These are phyloP conservation scores for Colletotrichum navitas DNA, from an alignment of 2,329 filamentous ascomycete species.

Conservation along the genomic window DNA sequence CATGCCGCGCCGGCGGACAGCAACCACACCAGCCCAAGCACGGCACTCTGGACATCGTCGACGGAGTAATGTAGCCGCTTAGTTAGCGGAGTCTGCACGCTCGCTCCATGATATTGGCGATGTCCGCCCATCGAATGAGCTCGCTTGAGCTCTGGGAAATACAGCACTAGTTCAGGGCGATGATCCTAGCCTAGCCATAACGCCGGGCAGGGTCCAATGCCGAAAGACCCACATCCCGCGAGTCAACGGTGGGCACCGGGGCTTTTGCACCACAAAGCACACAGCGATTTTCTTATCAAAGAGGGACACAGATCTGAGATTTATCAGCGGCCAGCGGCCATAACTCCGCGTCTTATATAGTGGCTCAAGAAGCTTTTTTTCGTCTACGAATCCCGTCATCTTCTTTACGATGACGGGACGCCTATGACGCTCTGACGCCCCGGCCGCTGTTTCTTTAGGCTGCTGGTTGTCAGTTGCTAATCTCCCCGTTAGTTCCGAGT, in stretches of 20 bases:
- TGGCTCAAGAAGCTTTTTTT: constrained; percentile 11
- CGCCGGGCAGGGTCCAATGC: constrained; percentile 26
- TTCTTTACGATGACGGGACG: constrained; percentile 9
- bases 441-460: not conserved
- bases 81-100: constrained; percentile 14
- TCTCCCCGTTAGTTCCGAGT: constrained; percentile 12
- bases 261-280: constrained; percentile 2
- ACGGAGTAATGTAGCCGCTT: not conserved
- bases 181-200: constrained; percentile 6
- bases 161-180: not conserved
- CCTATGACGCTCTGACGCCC: not conserved
- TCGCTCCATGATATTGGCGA: no score
- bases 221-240: constrained; percentile 15
- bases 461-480: not conserved
- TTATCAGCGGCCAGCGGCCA: constrained; percentile 21
- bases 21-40: not conserved
- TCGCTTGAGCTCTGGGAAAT: no score
- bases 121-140: no score
- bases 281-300: not conserved
- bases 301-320: not conserved
- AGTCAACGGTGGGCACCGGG: constrained; percentile 3
- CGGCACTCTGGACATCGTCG: not conserved
- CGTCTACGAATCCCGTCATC: constrained; percentile 19
- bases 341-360: not conserved
- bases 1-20: constrained; percentile 20